Base-by-base conservation (phyloP, 75 land plant species). In the Sequoiadendron giganteum region DNA sequence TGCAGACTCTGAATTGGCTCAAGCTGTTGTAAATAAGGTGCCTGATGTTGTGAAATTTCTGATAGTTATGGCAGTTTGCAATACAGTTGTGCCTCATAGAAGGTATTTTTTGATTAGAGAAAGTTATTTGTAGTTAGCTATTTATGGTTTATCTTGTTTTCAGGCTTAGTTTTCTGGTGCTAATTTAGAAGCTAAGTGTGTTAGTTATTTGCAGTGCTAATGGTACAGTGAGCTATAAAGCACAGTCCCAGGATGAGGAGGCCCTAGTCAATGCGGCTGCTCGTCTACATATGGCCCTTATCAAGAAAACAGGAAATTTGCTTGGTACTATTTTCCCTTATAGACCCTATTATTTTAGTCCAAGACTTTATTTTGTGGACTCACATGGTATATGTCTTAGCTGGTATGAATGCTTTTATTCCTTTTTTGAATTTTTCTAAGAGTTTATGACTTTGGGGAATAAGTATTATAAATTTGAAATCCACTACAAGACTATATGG, bases 181-280 rank as follows among this genome's bases (percentile, higher is more conserved):
- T 40, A 21, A 40, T 2, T 21, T 79, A 25, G n/a, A 21, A 21
- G 10, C 82, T 79, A 43, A 79, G 47, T 42, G 43, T 79, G 28
- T 40, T 40, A 42, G 82, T 39, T 32, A 34, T 88, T 73, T 90
- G 42, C 85, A 97, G 99, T 90, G 90, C 90, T 88, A 92, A 42
- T 87, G 99, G 99, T 52, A 81, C 87, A 10, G 89, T 97, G 76
- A 42, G 87, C 25, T 98, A 98, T 88, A 95, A 97, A 88, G 94
- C 99, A 76, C 99, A 98, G 85, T 98, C 99, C 28, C 99, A 98
- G 88, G 99, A 98, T 93, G 99, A 98, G 89, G 99, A 98, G 85
- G 99, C 99, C 85, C 93, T 98, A 89, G 99, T 98, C 61, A 90
- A 92, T 75, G 99, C 99, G 47, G 99, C 99, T 90, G 94, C 99